Conservation (phyloP, 345 rosid genomes). For the Euphorbia peplus region DNA sequence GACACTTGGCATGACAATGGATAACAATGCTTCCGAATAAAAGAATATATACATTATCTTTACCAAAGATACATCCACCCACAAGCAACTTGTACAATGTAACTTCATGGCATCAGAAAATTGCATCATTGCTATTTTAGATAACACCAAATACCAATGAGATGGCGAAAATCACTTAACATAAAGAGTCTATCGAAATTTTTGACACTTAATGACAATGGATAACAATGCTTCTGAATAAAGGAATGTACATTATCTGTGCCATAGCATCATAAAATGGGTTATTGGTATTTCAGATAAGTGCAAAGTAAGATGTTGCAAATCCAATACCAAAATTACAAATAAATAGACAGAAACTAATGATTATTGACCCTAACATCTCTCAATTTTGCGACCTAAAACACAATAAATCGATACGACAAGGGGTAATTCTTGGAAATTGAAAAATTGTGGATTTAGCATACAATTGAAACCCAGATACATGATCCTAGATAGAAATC, state of each 20-base stretch:
- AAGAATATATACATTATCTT: too few species aligned
- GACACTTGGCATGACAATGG: not conserved
- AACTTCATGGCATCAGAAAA: not conserved
- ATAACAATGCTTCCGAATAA: not conserved
- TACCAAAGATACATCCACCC: not conserved
- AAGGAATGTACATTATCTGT: not conserved
- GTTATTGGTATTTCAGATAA: not conserved
- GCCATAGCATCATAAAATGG: too few species aligned
- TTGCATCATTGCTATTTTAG: not conserved
- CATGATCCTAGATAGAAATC: not conserved
- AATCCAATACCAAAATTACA: not conserved
- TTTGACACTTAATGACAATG: too few species aligned
- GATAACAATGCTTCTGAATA: too few species aligned
- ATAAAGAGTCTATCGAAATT: too few species aligned
- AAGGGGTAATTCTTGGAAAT: not conserved
- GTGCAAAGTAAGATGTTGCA: not conserved
- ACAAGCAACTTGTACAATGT: not conserved
- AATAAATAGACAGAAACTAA: not conserved
- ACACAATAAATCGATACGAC: not conserved
- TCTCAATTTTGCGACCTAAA: not conserved
- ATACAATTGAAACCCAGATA: slow-evolving; percentile 1
- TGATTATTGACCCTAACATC: not conserved
- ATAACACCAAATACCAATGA: too few species aligned
- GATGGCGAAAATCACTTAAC: too few species aligned
- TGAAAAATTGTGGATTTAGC: not conserved